Conservation (phyloP, 768 basidiomycete genomes). For the Gloeophyllum trabeum region DNA sequence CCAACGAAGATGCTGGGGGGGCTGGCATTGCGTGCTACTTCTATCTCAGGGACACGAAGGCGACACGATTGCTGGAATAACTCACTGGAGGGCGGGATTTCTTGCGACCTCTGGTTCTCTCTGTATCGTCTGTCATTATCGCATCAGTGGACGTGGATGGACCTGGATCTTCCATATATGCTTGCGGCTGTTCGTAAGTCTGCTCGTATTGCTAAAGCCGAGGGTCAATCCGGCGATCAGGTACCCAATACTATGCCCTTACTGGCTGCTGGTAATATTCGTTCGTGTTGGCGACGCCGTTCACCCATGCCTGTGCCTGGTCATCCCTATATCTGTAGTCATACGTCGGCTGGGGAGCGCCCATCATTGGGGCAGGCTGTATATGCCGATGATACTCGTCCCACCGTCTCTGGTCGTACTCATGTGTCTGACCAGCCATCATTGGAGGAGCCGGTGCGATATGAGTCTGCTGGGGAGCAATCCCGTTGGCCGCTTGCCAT, state of each 20-base stretch:
- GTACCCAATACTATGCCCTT: background rate
- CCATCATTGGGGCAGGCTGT: conserved; percentile 23
- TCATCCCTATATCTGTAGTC: conserved; percentile 58
- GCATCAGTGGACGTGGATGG: conserved; percentile 34
- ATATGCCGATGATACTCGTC: conserved; percentile 37
- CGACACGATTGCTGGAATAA: conserved; percentile 1
- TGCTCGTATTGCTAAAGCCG: conserved; percentile 32
- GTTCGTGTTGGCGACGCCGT: conserved; percentile 16
- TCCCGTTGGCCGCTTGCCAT: conserved; percentile 52
- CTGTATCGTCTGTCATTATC: conserved; percentile 17
- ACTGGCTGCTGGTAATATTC: conserved; percentile 26
- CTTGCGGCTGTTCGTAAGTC: conserved; percentile 42
- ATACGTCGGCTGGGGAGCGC: conserved; percentile 32
- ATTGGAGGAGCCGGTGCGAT: conserved; percentile 30
- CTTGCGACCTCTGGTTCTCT: conserved; percentile 56
- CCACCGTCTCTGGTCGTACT: conserved; percentile 28
- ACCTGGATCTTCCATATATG: conserved; percentile 44
- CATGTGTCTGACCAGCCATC: background rate
- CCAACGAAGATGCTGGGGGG: conserved; percentile 53
- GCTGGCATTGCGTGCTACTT: conserved; percentile 43
- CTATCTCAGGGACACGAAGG: conserved; percentile 5
- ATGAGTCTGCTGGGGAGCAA: conserved; percentile 58
- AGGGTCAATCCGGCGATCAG: background rate
- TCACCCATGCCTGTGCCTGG: conserved; percentile 34
- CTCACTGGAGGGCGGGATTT: conserved; percentile 49